Evolutionary conservation across 2,329 filamentous ascomycete genomes (phyloP).

Genomic region (Fusarium sp.): DNA sequence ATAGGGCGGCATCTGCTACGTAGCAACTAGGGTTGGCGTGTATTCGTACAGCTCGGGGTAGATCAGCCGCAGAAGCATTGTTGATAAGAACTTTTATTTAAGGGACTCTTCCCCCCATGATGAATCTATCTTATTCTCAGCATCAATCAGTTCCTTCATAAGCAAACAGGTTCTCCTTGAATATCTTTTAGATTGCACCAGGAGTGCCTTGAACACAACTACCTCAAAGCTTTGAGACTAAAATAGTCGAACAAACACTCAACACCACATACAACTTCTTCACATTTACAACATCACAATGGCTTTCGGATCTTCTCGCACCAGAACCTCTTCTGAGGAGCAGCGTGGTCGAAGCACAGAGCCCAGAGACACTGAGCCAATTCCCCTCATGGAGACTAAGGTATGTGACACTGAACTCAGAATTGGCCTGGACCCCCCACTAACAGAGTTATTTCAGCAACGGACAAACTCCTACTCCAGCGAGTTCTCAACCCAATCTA

Average conservation of each 20-base stretch:
- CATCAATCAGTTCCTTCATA: slow-evolving; percentile 19
- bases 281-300: slow-evolving; percentile 13
- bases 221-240: slow-evolving; percentile 28
- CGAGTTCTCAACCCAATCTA: slow-evolving; percentile 44
- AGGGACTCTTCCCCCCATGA: slow-evolving; percentile 25
- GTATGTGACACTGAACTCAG: slow-evolving; percentile 36
- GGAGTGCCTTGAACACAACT: slow-evolving; percentile 37
- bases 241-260: background rate
- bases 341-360: slow-evolving; percentile 40
- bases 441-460: slow-evolving; percentile 42
- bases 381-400: slow-evolving; percentile 43
- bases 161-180: slow-evolving; percentile 39
- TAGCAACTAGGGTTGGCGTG: slow-evolving; percentile 27
- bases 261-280: background rate
- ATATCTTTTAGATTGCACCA: slow-evolving; percentile 41
- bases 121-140: slow-evolving; percentile 2
- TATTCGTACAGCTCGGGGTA: slow-evolving; percentile 20
- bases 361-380: slow-evolving; percentile 8
- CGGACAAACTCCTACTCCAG: slow-evolving; percentile 50
- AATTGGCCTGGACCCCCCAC: slow-evolving; percentile 7
- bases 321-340: slow-evolving; percentile 41
- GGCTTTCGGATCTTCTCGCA: slow-evolving; percentile 26
- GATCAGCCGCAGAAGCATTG: slow-evolving; percentile 7
- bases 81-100: slow-evolving; percentile 33
- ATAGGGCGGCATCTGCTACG: slow-evolving; percentile 34